Percentiles rank a stretch among this genome's conserved stretches.
phyloP scores from a whole-genome alignment of 208 protist species.

The Trypanosoma caninum region DNA sequence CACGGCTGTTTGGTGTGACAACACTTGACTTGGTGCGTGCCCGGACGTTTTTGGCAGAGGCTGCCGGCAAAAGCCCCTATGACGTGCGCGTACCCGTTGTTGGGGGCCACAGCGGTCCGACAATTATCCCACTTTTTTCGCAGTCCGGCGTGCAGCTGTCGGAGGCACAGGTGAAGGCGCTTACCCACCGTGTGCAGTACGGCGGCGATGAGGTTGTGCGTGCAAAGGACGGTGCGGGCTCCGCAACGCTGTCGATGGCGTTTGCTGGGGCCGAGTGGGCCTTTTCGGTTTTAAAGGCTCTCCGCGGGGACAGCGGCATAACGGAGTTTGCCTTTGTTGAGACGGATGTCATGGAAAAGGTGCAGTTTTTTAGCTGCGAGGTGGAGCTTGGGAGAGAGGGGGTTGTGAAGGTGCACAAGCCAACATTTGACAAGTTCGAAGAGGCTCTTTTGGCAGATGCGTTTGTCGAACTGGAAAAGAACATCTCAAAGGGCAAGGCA shows the following conservation, averaged over 20 bases:
- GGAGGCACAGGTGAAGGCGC: slow-evolving; percentile 61
- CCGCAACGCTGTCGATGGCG: slow-evolving; percentile 77
- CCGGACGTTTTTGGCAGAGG: slow-evolving; percentile 75
- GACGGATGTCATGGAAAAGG: slow-evolving; percentile 44
- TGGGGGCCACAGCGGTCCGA: slow-evolving; percentile 93
- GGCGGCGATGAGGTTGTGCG: slow-evolving; percentile 87
- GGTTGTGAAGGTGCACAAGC: slow-evolving; percentile 35
- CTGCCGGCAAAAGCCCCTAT: slow-evolving; percentile 41
- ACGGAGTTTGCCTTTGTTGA: slow-evolving; percentile 73
- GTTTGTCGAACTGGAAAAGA: slow-evolving; percentile 77
- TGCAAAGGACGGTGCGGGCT: slow-evolving; percentile 84
- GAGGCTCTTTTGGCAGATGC: slow-evolving; percentile 72
- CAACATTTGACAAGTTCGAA: slow-evolving; percentile 54
- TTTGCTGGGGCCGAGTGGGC: slow-evolving; percentile 64
- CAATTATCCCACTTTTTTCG: slow-evolving; percentile 93
- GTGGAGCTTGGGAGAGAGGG: slow-evolving; percentile 76
- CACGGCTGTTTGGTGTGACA: slow-evolving; percentile 89
- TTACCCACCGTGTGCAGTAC: slow-evolving; percentile 83
- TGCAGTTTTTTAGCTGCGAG: slow-evolving; percentile 70
- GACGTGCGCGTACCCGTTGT: slow-evolving; percentile 87
- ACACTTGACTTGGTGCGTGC: slow-evolving; percentile 90
- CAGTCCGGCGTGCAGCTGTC: slow-evolving; percentile 41
- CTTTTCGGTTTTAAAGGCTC: slow-evolving; percentile 53
- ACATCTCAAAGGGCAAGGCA: slow-evolving; percentile 41
- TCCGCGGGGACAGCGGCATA: slow-evolving; percentile 57